Evolutionary conservation across 257 asterid species (phyloP), one percentile per base, ranked within the genome.

Genomic region (Agastache rugosa): DNA sequence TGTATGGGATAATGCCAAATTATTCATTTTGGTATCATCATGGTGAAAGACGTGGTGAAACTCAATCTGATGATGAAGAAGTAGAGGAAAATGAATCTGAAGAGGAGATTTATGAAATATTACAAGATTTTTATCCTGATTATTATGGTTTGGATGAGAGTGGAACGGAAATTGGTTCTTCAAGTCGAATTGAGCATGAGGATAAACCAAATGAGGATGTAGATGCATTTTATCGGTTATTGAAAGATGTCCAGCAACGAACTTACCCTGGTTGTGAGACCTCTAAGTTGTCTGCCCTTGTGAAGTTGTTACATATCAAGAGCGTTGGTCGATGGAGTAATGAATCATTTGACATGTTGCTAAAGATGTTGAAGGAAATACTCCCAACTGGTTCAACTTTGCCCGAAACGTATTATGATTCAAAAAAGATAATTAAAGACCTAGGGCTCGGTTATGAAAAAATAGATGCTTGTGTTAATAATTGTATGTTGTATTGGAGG

Each of bases 301-400:
- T 48, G 19, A 29, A 59, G 1, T 16, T 31, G 15, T 61, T 62
- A n/a, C 67, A 62, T 20, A 62, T 62, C 7, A 62, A 62, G 67
- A 62, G 67, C 4, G n/a, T n/a, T 34, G 67, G 67, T 62, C 19
- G 48, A 62, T 62, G 67, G 48, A 62, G 48, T 35, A 62, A 31
- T 62, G 48, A 62, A 8, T 62, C 67, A n/a, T 62, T 62, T 62
- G 47, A 34, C 27, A 62, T 62, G 67, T 34, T 62, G 25, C 27
- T 62, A 8, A 14, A 62, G 5, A 0, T 62, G 27, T 34, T 62
- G 67, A 62, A 34, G 8, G 19, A 34, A 62, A 31, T 62, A 62
- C 67, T 62, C 14, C 67, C 67, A 62, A 0, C 14, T 31, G 48
- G 67, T 62, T 62, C 67, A 16, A 35, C 67, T 15, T 62, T 62